phyloP scores from a whole-genome alignment of 257 asterid species.

The Scutellaria baicalensis region DNA sequence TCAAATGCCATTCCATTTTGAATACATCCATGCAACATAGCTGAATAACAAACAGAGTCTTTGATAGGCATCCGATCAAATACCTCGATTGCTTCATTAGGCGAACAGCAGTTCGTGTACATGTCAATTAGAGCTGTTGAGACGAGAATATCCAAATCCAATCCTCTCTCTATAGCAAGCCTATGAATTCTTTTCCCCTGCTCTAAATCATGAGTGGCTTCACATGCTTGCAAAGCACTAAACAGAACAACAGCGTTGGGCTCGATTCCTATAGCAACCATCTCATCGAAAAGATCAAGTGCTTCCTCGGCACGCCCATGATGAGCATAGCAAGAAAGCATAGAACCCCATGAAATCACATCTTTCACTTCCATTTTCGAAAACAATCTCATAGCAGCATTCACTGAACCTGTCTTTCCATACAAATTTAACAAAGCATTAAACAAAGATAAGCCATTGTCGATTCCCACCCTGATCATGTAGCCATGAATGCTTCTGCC shows the following conservation, averaged over 20 bases:
- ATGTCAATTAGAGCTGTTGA: constrained; percentile 73
- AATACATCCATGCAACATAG: constrained; percentile 52
- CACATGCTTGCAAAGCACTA: constrained; percentile 71
- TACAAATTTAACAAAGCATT: constrained; percentile 58
- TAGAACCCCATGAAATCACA: constrained; percentile 75
- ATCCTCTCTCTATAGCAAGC: constrained; percentile 30
- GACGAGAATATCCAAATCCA: constrained; percentile 44
- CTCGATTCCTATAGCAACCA: constrained; percentile 38
- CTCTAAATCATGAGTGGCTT: constrained; percentile 37
- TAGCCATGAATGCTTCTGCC: constrained; percentile 69
- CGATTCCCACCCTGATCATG: constrained; percentile 31
- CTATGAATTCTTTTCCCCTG: constrained; percentile 51
- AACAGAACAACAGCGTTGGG: constrained; percentile 40
- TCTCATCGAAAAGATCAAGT: constrained; percentile 39
- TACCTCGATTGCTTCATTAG: constrained; percentile 49
- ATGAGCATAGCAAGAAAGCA: constrained; percentile 71
- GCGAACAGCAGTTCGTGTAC: constrained; percentile 72
- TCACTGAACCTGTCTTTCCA: constrained; percentile 40
- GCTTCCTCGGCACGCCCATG: constrained; percentile 43
- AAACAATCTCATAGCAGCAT: constrained; percentile 41
- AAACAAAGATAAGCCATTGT: constrained; percentile 31
- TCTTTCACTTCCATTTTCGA: constrained; percentile 50
- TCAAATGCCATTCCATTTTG: constrained; percentile 35
- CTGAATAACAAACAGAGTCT: constrained; percentile 50
- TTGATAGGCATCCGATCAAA: constrained; percentile 41